A percentile compares a stretch with the other conserved stretches of the same genome.
phyloP scores from a whole-genome alignment of 164 flowering plant genomes.

The Sextonia rubra region DNA sequence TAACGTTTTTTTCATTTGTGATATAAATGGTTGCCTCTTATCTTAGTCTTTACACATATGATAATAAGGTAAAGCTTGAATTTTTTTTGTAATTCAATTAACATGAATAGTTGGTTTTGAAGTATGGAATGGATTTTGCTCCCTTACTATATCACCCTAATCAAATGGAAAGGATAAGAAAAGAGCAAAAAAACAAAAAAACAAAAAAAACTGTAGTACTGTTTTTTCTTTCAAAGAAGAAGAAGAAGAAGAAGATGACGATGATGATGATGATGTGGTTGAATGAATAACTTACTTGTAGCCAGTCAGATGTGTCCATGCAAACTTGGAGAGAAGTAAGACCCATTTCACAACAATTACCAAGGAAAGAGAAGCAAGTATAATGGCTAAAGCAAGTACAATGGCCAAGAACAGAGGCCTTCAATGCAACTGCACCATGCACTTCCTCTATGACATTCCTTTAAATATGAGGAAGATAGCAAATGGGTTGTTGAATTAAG shows the following conservation, averaged over 20 bases:
- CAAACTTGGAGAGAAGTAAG: constrained; percentile 73
- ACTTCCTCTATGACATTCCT: background rate
- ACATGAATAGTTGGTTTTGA: background rate
- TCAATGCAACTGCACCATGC: background rate
- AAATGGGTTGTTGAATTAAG: background rate
- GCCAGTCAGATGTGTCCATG: constrained; percentile 92
- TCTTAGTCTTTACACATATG: no score
- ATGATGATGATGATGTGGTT: background rate
- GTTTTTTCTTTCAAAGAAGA: background rate
- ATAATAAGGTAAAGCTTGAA: background rate
- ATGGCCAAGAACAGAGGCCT: background rate
- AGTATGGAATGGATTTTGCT: background rate
- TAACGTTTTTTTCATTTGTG: no score
- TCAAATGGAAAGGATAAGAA: background rate
- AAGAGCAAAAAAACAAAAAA: background rate
- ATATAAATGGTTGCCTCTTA: no score
- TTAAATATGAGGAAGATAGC: background rate
- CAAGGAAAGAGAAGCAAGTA: background rate
- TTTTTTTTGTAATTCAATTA: background rate
- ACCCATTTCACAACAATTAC: constrained; percentile 39
- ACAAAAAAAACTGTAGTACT: background rate
- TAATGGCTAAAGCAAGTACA: no score
- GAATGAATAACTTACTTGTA: constrained; percentile 47
- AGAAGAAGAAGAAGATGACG: no score
- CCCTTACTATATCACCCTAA: background rate